Percentiles rank a stretch among this genome's conserved stretches.
Conservation (phyloP, 108 stramenopile genomes). For the Nannochloropsis oceanica region DNA sequence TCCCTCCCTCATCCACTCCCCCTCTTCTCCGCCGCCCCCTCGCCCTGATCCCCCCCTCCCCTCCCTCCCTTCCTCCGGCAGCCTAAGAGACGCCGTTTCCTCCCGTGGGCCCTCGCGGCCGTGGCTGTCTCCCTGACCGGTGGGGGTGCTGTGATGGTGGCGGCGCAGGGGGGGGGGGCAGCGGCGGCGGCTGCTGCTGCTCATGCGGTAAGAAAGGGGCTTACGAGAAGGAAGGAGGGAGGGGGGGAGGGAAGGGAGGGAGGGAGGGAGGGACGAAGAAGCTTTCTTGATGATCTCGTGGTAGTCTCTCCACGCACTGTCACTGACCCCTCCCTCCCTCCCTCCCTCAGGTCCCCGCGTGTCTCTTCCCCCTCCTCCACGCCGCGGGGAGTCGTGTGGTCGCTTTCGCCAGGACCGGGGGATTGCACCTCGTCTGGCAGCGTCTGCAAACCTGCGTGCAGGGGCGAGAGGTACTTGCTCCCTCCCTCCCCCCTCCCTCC, state of each 20-base stretch:
- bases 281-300: background rate
- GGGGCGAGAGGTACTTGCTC: background rate
- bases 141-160: background rate
- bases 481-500: background rate
- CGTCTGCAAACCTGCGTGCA: background rate
- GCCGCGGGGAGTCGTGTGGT: background rate
- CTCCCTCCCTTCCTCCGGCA: background rate
- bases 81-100: too few species aligned
- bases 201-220: background rate
- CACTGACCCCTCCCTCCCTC: background rate
- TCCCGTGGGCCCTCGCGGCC: background rate
- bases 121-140: background rate
- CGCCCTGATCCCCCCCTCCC: background rate
- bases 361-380: background rate
- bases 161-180: background rate
- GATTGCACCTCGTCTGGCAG: background rate
- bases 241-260: background rate
- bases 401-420: background rate
- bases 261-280: background rate
- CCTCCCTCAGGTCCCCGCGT: background rate
- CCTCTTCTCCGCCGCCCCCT: background rate
- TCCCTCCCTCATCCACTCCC: background rate
- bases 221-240: background rate
- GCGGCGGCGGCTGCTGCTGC: background rate
- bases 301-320: background rate